phyloP scores from a whole-genome alignment of 768 basidiomycete species.

The Tephrocybe sp. region DNA sequence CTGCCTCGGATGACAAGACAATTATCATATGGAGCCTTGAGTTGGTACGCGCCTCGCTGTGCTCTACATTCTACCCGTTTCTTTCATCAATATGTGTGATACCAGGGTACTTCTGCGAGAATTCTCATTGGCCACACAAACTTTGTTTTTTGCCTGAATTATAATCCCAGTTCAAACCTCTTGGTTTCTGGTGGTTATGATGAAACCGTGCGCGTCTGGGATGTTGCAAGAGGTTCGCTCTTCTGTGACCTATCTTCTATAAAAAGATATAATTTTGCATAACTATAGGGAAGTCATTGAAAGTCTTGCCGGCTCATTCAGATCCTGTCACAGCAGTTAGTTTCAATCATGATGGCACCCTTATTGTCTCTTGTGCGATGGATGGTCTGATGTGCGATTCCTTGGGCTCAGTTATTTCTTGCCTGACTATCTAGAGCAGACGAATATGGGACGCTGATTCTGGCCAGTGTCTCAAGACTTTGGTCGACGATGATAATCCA shows the following conservation, averaged over 20 bases:
- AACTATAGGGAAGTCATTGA: constrained; percentile 71
- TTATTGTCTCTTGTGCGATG: constrained; percentile 94
- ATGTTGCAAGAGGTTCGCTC: constrained; percentile 77
- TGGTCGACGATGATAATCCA: constrained; percentile 96
- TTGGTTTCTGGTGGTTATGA: constrained; percentile 94
- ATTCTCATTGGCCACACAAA: constrained; percentile 85
- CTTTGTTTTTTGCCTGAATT: constrained; percentile 93
- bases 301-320: constrained; percentile 92
- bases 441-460: constrained; percentile 98
- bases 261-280: background rate
- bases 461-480: constrained; percentile 95
- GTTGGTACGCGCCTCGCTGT: constrained; percentile 38
- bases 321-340: constrained; percentile 94
- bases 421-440: constrained; percentile 41
- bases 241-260: background rate
- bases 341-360: constrained; percentile 93
- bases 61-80: constrained; percentile 9
- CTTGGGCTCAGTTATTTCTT: constrained; percentile 28
- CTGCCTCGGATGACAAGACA: constrained; percentile 92
- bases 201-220: constrained; percentile 97
- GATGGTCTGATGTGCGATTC: constrained; percentile 97
- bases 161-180: constrained; percentile 86
- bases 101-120: constrained; percentile 59
- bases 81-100: constrained; percentile 10
- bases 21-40: constrained; percentile 85